Evolutionary conservation across 768 basidiomycete species (phyloP), one percentile per base, ranked within the genome.

Genomic region (Psilocybe azurescens): DNA sequence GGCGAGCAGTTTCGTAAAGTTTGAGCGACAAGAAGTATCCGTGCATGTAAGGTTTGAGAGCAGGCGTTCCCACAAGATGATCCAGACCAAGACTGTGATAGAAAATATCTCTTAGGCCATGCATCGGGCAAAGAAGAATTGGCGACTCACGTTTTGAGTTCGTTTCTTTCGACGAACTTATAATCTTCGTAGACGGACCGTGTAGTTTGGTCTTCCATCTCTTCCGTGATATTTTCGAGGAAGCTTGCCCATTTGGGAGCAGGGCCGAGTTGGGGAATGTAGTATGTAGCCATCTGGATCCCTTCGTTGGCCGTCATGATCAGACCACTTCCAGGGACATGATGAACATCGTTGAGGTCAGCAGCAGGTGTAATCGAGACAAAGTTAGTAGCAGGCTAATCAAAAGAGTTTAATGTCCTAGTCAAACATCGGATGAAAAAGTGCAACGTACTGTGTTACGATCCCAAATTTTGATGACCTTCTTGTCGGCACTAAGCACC

Each of bases 41-140:
- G 75, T 99, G 97, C 97, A 99, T 98, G 78, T 99, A 99, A 3
- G 97, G 97, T 75, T 97, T 97, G 82, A 99, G 92, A 16, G 92
- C 88, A 20, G 95, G 89, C 5, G 96, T 97, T 54, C 97, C 97
- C 65, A 97, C 79, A 68, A 99, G 93, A 73, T 97, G 94, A 67
- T 95, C 92, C 73, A 99, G 77, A n/a, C 95, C 93, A 63, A 99
- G 88, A 38, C 95, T 97, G 69, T 41, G 59, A 55, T 52, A 59
- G 36, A 53, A 62, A 18, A 64, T 36, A 63, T 33, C 52, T 28
- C 28, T 65, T 56, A 44, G 50, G 20, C 50, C 20, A 58, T 36
- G 38, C 2, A 52, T 14, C 28, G 29, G 9, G 38, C 30, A 57
- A 28, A 56, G 38, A 24, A 48, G n/a, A 60, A 24, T 60, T 57